A percentile compares a stretch with the other conserved stretches of the same genome.
These are phyloP conservation scores for Paracoccidioides brasiliensis DNA, from an alignment of 2,329 filamentous ascomycete species.

Conservation along the genomic window DNA sequence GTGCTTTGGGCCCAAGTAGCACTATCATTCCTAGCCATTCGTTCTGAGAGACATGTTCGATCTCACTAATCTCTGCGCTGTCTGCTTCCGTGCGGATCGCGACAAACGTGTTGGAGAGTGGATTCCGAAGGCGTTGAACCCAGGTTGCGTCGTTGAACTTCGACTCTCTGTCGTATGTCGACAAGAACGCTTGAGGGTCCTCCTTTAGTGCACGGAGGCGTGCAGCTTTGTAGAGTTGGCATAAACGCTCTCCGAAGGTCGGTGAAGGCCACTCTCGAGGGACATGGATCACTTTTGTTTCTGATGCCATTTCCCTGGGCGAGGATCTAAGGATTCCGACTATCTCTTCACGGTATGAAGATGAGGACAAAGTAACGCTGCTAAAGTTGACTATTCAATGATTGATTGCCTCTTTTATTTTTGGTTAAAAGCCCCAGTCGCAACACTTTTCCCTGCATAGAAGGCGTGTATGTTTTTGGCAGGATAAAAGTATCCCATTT, in stretches of 20 bases:
- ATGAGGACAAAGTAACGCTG: neutral
- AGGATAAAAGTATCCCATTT: too few relatives aligned
- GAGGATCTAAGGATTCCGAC: too few relatives aligned
- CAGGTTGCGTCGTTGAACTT: conserved; percentile 16
- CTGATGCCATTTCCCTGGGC: neutral
- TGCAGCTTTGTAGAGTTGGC: conserved; percentile 13
- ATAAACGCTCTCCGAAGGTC: conserved; percentile 1
- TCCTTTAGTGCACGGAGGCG: conserved; percentile 17
- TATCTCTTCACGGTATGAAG: too few relatives aligned
- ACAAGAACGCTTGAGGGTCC: conserved; percentile 20
- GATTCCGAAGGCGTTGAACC: conserved; percentile 18
- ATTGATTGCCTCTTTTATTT: neutral
- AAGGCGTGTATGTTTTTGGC: neutral
- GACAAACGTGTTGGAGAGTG: conserved; percentile 17
- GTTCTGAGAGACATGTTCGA: conserved; percentile 8
- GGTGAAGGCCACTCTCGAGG: conserved; percentile 4
- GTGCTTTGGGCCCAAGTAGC: conserved; percentile 14
- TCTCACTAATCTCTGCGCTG: neutral
- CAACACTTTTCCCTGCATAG: neutral
- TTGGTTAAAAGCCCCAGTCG: neutral
- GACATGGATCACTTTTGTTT: conserved; percentile 5
- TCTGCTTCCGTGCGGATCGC: conserved; percentile 9
- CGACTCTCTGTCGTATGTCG: conserved; percentile 19
- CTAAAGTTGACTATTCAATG: neutral
- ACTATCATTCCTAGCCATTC: conserved; percentile 22